Evolutionary conservation across 1,284 basidiomycete genomes (phyloP).

Genomic region (Thelephora terrestris): DNA sequence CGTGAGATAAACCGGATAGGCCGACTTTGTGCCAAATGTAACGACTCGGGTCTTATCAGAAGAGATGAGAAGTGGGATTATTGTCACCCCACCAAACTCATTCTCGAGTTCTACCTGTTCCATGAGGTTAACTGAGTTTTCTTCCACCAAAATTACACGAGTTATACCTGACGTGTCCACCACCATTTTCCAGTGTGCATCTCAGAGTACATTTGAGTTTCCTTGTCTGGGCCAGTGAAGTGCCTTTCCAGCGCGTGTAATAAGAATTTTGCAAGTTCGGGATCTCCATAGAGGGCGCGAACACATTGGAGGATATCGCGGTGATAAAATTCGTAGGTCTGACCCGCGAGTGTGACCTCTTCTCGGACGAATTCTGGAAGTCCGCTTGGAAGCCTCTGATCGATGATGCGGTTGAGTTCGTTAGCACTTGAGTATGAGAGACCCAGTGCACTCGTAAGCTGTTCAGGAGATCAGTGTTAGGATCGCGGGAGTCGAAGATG

Average conservation of each 20-base stretch:
- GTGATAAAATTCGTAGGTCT: slow-evolving; percentile 18
- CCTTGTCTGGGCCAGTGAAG: slow-evolving; percentile 16
- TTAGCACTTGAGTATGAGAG: slow-evolving; percentile 20
- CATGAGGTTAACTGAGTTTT: neutral
- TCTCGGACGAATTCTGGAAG: slow-evolving; percentile 12
- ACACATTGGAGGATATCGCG: slow-evolving; percentile 15
- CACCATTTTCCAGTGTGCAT: slow-evolving; percentile 30
- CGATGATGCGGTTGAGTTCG: slow-evolving; percentile 23
- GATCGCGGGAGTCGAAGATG: neutral
- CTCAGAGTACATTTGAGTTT: slow-evolving; percentile 20
- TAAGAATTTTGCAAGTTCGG: slow-evolving; percentile 9
- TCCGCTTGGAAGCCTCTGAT: slow-evolving; percentile 18
- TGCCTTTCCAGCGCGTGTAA: slow-evolving; percentile 24
- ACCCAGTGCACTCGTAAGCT: slow-evolving; percentile 15
- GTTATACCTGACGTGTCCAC: slow-evolving; percentile 27
- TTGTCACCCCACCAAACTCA: slow-evolving; percentile 23
- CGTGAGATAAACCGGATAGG: slow-evolving; percentile 32
- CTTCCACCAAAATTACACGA: neutral
- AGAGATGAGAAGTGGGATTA: slow-evolving; percentile 29
- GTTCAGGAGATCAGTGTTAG: slow-evolving; percentile 3
- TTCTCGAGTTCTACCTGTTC: slow-evolving; percentile 16
- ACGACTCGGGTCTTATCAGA: slow-evolving; percentile 29
- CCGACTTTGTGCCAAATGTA: slow-evolving; percentile 26
- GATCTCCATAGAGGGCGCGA: slow-evolving; percentile 4
- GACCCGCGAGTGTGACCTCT: slow-evolving; percentile 15